phyloP scores from a whole-genome alignment of 2,329 filamentous ascomycete species.

The Venturia pyrina region DNA sequence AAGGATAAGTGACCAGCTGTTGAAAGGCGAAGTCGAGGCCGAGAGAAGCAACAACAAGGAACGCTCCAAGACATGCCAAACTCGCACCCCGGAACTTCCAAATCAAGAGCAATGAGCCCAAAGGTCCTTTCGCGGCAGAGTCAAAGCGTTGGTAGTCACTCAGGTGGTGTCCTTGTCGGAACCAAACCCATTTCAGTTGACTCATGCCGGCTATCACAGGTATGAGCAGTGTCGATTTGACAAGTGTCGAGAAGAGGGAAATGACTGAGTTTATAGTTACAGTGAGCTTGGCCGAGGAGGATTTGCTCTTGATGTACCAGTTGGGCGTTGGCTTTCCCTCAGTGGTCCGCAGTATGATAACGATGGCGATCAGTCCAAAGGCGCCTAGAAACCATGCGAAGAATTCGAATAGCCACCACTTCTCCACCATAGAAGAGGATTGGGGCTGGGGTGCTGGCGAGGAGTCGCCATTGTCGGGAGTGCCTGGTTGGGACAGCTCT shows the following conservation, averaged over 20 bases:
- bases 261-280: conserved; percentile 23
- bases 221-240: conserved; percentile 23
- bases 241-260: conserved; percentile 24
- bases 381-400: conserved; percentile 6
- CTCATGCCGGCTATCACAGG: conserved; percentile 23
- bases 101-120: conserved; percentile 6
- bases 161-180: conserved; percentile 16
- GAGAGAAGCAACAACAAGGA: conserved; percentile 10
- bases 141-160: conserved; percentile 22
- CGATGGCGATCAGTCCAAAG: conserved; percentile 4
- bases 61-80: conserved; percentile 7
- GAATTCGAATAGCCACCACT: conserved; percentile 8
- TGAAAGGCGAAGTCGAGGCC: conserved; percentile 9
- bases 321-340: conserved; percentile 4
- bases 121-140: conserved; percentile 16
- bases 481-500: neutral
- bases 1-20: conserved; percentile 10
- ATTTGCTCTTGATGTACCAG: neutral
- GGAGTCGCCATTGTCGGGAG: neutral
- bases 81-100: neutral
- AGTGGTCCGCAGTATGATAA: neutral
- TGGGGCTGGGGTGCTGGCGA: neutral
- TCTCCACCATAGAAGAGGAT: neutral
- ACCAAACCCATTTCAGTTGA: conserved; percentile 29
- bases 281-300: neutral